These are phyloP conservation scores for Hibiscus mutabilis DNA, from an alignment of 345 rosid genomes.

Conservation along the genomic window DNA sequence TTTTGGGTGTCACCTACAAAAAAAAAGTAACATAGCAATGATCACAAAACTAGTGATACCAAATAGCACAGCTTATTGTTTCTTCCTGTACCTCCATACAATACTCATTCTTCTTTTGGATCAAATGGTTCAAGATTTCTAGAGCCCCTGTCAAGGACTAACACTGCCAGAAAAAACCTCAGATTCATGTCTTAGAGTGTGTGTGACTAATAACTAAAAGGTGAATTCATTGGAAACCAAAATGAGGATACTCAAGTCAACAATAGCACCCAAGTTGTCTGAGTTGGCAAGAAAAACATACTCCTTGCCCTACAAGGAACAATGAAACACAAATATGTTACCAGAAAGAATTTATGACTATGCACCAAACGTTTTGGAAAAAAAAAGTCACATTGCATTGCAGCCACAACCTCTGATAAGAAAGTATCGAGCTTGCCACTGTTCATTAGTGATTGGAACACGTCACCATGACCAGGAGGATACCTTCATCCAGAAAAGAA, in stretches of 20 bases:
- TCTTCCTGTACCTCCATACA: conserved; percentile 70
- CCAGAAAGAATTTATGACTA: background rate
- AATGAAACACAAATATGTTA: background rate
- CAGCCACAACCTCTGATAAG: conserved; percentile 53
- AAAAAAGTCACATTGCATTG: background rate
- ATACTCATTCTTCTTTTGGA: conserved; percentile 81
- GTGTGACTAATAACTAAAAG: conserved; percentile 10
- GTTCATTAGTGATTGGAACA: conserved; percentile 81
- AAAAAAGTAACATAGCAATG: conserved; percentile 2
- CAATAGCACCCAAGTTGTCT: conserved; percentile 91
- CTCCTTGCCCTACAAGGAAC: conserved; percentile 68
- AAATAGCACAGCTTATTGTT: background rate
- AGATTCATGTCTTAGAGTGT: background rate
- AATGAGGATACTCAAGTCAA: conserved; percentile 90
- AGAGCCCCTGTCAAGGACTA: conserved; percentile 37
- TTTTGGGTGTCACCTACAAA: conserved; percentile 92
- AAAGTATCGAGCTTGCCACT: conserved; percentile 89
- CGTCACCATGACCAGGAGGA: conserved; percentile 99
- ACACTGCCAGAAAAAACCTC: conserved; percentile 6
- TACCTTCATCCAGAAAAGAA: conserved; percentile 50
- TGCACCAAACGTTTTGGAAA: background rate
- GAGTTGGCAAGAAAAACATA: conserved; percentile 92
- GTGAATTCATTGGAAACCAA: conserved; percentile 6
- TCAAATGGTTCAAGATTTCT: conserved; percentile 88
- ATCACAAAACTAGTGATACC: background rate